phyloP scores from a whole-genome alignment of 257 asterid genomes.

The Solanum piurae region DNA sequence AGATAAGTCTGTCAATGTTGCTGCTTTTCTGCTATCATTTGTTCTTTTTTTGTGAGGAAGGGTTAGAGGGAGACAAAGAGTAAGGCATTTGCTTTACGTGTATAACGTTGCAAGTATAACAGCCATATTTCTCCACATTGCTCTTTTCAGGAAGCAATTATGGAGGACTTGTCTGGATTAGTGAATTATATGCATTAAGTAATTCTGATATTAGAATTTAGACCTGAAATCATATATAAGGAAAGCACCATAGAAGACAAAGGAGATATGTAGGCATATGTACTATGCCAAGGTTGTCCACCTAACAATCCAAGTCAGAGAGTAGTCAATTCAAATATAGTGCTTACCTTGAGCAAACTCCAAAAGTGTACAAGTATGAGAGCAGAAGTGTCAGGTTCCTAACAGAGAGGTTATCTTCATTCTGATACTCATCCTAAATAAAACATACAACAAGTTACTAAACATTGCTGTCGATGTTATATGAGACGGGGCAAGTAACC shows the following conservation, averaged over 20 bases:
- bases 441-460: conserved; percentile 4
- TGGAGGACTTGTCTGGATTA: background rate
- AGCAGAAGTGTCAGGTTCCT: conserved; percentile 77
- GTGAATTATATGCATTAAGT: background rate
- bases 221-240: background rate
- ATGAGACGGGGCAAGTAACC: background rate
- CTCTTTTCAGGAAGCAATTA: background rate
- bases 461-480: background rate
- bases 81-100: background rate
- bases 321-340: background rate
- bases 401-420: conserved; percentile 80
- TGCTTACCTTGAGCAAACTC: conserved; percentile 77
- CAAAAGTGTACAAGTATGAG: conserved; percentile 68
- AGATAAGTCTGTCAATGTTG: background rate
- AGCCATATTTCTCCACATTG: background rate
- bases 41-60: background rate
- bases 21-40: background rate
- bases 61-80: background rate
- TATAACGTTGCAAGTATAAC: background rate
- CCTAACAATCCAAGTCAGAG: background rate
- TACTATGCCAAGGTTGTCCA: background rate
- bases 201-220: background rate
- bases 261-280: background rate
- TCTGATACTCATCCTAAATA: conserved; percentile 73
- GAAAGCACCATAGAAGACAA: background rate